Base-by-base conservation (phyloP, 768 basidiomycete species). In the Roridomyces roridus region DNA sequence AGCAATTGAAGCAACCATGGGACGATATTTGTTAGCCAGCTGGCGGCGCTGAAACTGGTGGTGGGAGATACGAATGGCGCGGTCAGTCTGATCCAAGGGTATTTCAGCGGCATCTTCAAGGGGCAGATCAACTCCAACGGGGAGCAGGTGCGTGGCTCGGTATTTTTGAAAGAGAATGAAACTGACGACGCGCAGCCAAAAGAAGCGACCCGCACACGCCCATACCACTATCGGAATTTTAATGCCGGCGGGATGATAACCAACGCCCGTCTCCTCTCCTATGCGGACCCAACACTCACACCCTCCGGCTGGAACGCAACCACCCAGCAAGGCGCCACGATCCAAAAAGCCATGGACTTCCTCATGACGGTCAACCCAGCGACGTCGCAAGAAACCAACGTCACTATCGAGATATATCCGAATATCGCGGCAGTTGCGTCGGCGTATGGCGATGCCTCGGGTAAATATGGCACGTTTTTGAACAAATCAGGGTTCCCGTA, bases 201-300 rank as follows among this genome's bases (percentile, higher is more conserved):
- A 7, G 87, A 89, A 70, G 78, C 84, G 12, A 74, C 69, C 1
- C 82, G 87, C 23, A 86, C 85, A 3, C 74, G 81, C 7, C 85
- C 87, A 14, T 88, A 82, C 68, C 87, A 90, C 65, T 89, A 90
- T 65, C 79, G 84, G 9, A 78, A 81, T 0, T 90, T 86, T 71
- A 89, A 90, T 60, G 74, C 88, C 15, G 84, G 84, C 0, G 87
- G 85, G 12, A 85, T 88, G 82, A 82, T 87, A 84, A 84, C 84
- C 6, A 85, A 83, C 59, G 86, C 85, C 4, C 79, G 81, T 40
- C 66, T 88, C 39, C 81, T 74, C n/a, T 68, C 73, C 25, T 84
- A 83, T 46, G 71, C 72, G 6, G 74, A 79, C 60, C 72, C 80
- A 17, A 74, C 74, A 9, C 70, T 74, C 28, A 52, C 20, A 20